Percentiles rank a stretch among this genome's conserved stretches.
phyloP scores from a whole-genome alignment of 768 basidiomycete species.

The Hypsizygus marmoreus region DNA sequence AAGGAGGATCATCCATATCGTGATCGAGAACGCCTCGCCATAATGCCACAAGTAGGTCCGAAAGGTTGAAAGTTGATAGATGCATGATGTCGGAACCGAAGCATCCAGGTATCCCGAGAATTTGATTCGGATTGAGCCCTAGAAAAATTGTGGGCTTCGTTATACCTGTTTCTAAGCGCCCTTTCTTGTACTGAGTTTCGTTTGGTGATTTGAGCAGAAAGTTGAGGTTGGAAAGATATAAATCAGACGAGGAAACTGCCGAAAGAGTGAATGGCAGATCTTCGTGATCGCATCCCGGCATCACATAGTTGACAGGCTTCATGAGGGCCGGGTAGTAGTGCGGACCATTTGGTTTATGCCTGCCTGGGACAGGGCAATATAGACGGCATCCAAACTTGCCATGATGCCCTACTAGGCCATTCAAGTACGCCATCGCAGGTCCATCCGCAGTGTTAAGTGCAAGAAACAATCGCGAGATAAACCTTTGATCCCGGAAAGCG shows the following conservation, averaged over 20 bases:
- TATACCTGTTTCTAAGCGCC: constrained; percentile 30
- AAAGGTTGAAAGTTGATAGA: constrained; percentile 33
- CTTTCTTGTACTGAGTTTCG: constrained; percentile 13
- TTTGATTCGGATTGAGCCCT: constrained; percentile 19
- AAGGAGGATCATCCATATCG: constrained; percentile 11
- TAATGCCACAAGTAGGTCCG: constrained; percentile 34
- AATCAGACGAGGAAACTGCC: not conserved
- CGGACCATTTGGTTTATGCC: constrained; percentile 18
- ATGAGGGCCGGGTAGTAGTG: constrained; percentile 30
- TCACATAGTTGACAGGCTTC: constrained; percentile 22
- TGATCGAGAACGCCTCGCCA: constrained; percentile 30
- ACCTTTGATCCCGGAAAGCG: constrained; percentile 8
- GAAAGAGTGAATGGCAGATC: too few species aligned
- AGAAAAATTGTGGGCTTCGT: constrained; percentile 31
- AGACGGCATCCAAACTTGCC: constrained; percentile 32
- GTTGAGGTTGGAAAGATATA: not conserved
- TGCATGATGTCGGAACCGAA: constrained; percentile 44
- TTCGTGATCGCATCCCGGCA: constrained; percentile 19
- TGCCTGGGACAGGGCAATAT: constrained; percentile 25
- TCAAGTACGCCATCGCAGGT: constrained; percentile 23
- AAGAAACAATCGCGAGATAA: constrained; percentile 18
- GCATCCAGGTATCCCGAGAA: constrained; percentile 27
- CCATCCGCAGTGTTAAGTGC: constrained; percentile 28
- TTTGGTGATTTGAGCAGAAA: constrained; percentile 11
- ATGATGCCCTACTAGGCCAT: constrained; percentile 29